Evolutionary conservation across 192 early-diverging fungal species (phyloP), one percentile per base, ranked within the genome.

Genomic region (Podochytrium sp.): DNA sequence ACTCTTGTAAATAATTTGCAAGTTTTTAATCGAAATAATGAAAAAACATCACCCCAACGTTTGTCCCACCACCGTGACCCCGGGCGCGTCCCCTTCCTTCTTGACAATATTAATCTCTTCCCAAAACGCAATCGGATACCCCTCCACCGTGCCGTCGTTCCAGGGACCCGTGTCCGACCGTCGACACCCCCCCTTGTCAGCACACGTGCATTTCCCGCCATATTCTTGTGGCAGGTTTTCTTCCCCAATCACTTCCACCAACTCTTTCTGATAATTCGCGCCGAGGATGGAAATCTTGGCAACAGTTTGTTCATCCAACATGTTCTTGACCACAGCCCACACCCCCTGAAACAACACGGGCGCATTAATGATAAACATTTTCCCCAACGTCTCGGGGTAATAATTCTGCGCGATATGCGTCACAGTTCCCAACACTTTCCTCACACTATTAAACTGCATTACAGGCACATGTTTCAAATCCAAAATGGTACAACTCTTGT

Each of bases 331-430:
- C 10, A 78, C 32, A 34, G 38, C 25, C 81, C 81, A 82, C 18
- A 80, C 49, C 1, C 76, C 60, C 18, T 76, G 69, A 86, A 97
- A 97, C 58, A 93, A 87, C 51, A 81, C 81, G 4, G 95, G 95
- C 66, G 93, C 88, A 76, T 97, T 69, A 12, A 56, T 53, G 33
- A 56, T 83, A 53, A 90, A 93, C 30, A 93, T 88, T 58, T 82
- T 88, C 64, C 89, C 87, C 55, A 94, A 86, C 74, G 89, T 91
- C 78, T 96, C 95, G 14, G 95, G 95, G 65, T 97, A 97, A 73
- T 93, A 92, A 60, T 92, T 91, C 77, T 95, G 94, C 77, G 93
- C 93, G 71, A 90, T 90, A 51, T 89, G 85, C 42, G 90, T 81
- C 66, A 95, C 85, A 62, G 84, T 74, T 69, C 55, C 79, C 41